Percentiles rank a stretch among this genome's conserved stretches.
Conservation (phyloP, 1,284 basidiomycete species). For the Cutaneotrichosporon dermatis region DNA sequence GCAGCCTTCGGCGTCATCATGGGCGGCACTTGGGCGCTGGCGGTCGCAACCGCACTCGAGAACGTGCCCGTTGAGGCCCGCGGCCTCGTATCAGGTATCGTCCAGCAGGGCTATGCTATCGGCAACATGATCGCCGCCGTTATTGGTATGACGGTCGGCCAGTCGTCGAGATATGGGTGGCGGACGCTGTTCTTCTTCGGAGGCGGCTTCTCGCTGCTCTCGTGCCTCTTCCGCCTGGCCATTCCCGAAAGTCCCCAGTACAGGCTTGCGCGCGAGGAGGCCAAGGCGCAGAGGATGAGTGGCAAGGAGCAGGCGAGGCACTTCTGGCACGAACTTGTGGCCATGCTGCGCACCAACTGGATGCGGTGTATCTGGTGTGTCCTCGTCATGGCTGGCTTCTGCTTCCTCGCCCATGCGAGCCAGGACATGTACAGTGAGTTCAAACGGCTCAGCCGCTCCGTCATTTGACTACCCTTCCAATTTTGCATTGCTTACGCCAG, state of each 20-base stretch:
- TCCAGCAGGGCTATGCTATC: conserved; percentile 73
- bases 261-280: conserved; percentile 36
- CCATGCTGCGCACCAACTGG: conserved; percentile 76
- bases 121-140: conserved; percentile 54
- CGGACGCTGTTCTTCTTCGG: conserved; percentile 51
- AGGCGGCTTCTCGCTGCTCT: conserved; percentile 64
- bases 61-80: conserved; percentile 80
- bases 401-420: conserved; percentile 69
- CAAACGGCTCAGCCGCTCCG: too few relatives aligned
- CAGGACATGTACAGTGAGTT: conserved; percentile 50
- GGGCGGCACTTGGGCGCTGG: conserved; percentile 57
- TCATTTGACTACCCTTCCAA: too few relatives aligned
- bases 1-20: conserved; percentile 80
- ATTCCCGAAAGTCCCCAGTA: conserved; percentile 80
- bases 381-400: conserved; percentile 64
- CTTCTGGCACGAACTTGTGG: conserved; percentile 64
- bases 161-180: conserved; percentile 43
- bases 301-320: conserved; percentile 57
- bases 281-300: conserved; percentile 43
- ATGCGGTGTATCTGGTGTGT: conserved; percentile 71
- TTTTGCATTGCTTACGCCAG: too few relatives aligned
- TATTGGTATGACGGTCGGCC: conserved; percentile 59
- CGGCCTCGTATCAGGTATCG: conserved; percentile 74
- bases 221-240: conserved; percentile 62
- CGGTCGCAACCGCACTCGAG: conserved; percentile 60